Evolutionary conservation across 208 protist genomes (phyloP), one percentile per base, ranked within the genome.

Genomic region (Trypanosoma vivax): DNA sequence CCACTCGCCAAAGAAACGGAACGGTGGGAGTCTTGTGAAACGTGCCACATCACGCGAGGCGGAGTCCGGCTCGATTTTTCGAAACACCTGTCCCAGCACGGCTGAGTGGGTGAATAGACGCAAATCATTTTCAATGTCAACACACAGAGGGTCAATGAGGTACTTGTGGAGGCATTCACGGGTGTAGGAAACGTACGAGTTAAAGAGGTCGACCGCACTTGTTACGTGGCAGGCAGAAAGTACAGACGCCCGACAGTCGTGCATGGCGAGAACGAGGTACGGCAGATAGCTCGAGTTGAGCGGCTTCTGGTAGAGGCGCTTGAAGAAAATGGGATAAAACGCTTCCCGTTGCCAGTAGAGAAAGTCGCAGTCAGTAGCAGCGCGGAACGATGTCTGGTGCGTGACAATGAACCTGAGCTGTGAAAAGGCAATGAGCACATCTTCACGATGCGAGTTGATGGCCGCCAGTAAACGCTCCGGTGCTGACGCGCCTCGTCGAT

Each of bases 71-170:
- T 56, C 37, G 51, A 65, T 43, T n/a, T 52, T 37, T 37, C 52
- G 59, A 21, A 56, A 64, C 13, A 53, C 30, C 48, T 84, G 76
- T 1, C 81, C 82, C 3, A 85, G 55, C 21, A 91, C 78, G 1
- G 64, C 75, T 5, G 81, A 78, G 58, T 98, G 96, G 28, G 93
- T 95, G 60, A 88, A 77, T 1, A 98, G 55, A 14, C 96, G 78
- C 2, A 98, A 73, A 61, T 97, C 88, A 38, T 91, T 94, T 67
- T 97, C 96, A 41, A 98, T 88, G 31, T 97, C 91, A 33, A 68
- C 72, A 62, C 88, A 86, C 14, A 95, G 64, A n/a, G 79, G 78
- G 9, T 79, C 50, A 35, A 91, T 56, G 16, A 95, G 24, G 38
- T 79, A 51, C 13, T 70, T 60, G 16, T 63, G 50, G 2, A 95